Evolutionary conservation across 2,329 filamentous ascomycete genomes (phyloP), one percentile per base, ranked within the genome.

Genomic region (Claviceps sp.): DNA sequence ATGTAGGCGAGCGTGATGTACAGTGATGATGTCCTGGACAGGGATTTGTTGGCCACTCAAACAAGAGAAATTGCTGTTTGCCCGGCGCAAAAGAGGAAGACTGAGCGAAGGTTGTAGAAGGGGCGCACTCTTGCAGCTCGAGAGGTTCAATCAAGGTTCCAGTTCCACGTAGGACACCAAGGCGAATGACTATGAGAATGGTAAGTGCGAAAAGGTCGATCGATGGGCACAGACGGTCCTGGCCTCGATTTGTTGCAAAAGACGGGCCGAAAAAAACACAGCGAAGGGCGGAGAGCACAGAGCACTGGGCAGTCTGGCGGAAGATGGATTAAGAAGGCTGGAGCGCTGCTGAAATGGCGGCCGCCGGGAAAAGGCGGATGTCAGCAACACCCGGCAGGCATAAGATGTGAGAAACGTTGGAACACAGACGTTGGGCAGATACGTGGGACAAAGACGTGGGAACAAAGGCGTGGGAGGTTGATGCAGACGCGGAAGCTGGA

Each of bases 221-320:
- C 22, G 24, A 47, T 43, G 22, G 45, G 45, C 13, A 48, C 42
- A 26, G 10, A 24, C 4, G 38, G 11, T 17, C 38, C 47, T 52
- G 2, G 10, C 30, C 30, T 45, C 50, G 43, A 42, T 30, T 42
- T 30, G 47, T 8, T 11, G 6, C 11, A n/a, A 49, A 41, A 26
- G 47, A 19, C 22, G 42, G 37, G 34, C 13, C 10, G 34, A 19
- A 30, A 48, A 26, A 30, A 53, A 58, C 55, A 56, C 53, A 59
- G 59, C 55, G 56, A 50, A 56, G 43, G 59, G 58, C 55, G 60
- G 54, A 58, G 61, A 62, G 48, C 50, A 50, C 54, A 26, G 54
- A 58, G 16, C 53, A 49, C 48, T 54, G 50, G 6, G 16, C 30
- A 48, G 48, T 41, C 51, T 39, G 39, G 47, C 43, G 50, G 34